These are phyloP conservation scores for Saussurea involucrata DNA, from an alignment of 129 eudicot species.

Conservation along the genomic window DNA sequence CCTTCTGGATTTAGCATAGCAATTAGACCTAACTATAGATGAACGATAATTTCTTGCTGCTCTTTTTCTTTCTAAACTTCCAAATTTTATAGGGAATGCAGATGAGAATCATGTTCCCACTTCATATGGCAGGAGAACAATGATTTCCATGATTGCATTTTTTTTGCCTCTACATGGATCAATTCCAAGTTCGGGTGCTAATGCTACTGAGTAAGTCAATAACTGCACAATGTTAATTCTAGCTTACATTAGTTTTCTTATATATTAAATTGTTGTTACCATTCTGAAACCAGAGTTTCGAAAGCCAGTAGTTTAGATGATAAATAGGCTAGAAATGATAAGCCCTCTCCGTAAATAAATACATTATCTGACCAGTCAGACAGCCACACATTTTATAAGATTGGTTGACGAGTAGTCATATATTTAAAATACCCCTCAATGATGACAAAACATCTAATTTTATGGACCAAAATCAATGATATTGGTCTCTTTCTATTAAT, in stretches of 20 bases:
- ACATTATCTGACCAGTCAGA: background rate
- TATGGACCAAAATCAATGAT: background rate
- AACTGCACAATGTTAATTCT: background rate
- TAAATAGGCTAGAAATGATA: background rate
- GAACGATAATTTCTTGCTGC: background rate
- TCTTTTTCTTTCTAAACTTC: background rate
- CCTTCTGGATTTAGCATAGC: conserved; percentile 6
- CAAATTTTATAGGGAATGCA: conserved; percentile 20
- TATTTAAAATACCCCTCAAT: background rate
- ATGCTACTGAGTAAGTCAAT: conserved; percentile 59
- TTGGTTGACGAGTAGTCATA: background rate
- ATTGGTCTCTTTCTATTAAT: background rate
- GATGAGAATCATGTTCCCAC: conserved; percentile 24
- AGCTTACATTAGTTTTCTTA: background rate
- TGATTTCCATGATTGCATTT: conserved; percentile 40
- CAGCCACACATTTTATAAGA: background rate
- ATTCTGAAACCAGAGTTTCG: background rate
- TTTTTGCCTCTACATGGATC: conserved; percentile 41
- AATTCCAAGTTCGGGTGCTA: conserved; percentile 20
- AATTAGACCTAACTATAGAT: background rate
- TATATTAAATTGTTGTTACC: background rate
- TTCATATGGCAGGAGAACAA: conserved; percentile 57
- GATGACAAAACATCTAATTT: background rate
- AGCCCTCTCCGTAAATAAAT: background rate
- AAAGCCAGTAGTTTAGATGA: background rate